phyloP scores from a whole-genome alignment of 352 stramenopile species.

The Phytophthora podocarpi region DNA sequence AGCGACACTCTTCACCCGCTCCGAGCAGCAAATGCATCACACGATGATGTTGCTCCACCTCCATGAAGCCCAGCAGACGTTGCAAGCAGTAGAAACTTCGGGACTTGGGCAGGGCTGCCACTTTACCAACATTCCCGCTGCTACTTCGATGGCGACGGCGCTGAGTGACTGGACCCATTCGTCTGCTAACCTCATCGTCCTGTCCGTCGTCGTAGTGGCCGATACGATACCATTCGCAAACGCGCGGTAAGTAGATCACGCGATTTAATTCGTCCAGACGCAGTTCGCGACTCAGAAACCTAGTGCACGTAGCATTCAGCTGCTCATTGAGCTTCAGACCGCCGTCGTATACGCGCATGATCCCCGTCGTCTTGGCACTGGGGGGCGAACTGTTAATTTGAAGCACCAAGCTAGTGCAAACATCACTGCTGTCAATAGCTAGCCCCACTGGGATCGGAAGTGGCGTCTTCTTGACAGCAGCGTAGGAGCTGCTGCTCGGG shows the following conservation, averaged over 20 bases:
- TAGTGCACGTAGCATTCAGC: conserved; percentile 61
- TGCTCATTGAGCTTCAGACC: conserved; percentile 62
- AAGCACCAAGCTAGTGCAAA: conserved; percentile 86
- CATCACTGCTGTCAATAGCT: conserved; percentile 54
- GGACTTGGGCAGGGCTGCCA: conserved; percentile 38
- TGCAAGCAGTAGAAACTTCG: conserved; percentile 72
- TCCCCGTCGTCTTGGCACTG: conserved; percentile 19
- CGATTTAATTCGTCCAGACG: conserved; percentile 42
- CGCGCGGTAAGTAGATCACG: conserved; percentile 55
- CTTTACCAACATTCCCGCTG: conserved; percentile 12
- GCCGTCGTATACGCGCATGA: conserved; percentile 78
- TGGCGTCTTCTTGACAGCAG: conserved; percentile 19
- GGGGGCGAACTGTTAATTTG: conserved; percentile 63
- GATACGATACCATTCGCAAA: conserved; percentile 72
- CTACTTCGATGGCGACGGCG: conserved; percentile 17
- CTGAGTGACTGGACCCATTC: conserved; percentile 16
- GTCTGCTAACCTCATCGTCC: conserved; percentile 27
- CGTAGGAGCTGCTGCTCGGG: conserved; percentile 50
- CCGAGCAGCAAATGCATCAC: conserved; percentile 67
- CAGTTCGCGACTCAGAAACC: conserved; percentile 49
- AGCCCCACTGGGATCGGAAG: conserved; percentile 41
- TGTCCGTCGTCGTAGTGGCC: conserved; percentile 11
- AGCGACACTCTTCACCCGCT: conserved; percentile 54
- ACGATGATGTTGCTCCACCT: conserved; percentile 52
- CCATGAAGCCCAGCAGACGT: conserved; percentile 63